Evolutionary conservation across 1,284 basidiomycete genomes (phyloP).

Genomic region (Tremellales sp.): DNA sequence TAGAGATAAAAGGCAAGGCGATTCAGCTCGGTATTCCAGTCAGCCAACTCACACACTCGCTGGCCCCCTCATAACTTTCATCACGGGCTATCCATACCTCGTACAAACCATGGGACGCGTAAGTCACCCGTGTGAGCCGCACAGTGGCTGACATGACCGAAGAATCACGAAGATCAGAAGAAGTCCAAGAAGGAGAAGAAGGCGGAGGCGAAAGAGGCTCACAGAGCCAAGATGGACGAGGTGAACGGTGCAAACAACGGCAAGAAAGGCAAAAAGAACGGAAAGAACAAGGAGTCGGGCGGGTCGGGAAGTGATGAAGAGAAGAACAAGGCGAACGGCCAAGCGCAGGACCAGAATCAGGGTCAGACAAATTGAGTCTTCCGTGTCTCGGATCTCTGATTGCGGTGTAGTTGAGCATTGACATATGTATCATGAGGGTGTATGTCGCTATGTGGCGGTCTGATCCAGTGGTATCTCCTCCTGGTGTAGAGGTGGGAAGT

Average conservation of each 20-base stretch:
- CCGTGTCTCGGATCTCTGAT: background rate
- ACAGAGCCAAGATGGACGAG: too few species aligned
- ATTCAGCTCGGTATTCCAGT: background rate
- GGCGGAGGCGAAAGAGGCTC: slow-evolving; percentile 11
- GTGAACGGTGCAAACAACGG: too few species aligned
- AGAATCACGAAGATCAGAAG: slow-evolving; percentile 1
- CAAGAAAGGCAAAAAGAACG: slow-evolving; percentile 1
- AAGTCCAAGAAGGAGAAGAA: slow-evolving; percentile 23
- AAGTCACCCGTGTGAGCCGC: background rate
- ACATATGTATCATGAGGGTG: background rate
- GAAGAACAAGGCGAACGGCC: background rate
- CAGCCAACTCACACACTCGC: background rate
- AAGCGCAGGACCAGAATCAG: background rate
- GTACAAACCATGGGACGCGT: background rate
- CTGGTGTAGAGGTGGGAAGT: slow-evolving; percentile 40
- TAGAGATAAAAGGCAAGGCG: background rate
- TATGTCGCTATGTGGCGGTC: slow-evolving; percentile 8
- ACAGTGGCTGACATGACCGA: background rate
- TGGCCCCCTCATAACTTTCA: too few species aligned
- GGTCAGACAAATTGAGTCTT: background rate
- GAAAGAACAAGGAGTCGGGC: slow-evolving; percentile 4
- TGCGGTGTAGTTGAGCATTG: background rate
- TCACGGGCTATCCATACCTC: background rate
- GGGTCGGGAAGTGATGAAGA: background rate
- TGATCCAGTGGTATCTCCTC: slow-evolving; percentile 22